These are phyloP conservation scores for Cucurbitaria berberidis DNA, from an alignment of 2,329 filamentous ascomycete species.

Conservation along the genomic window DNA sequence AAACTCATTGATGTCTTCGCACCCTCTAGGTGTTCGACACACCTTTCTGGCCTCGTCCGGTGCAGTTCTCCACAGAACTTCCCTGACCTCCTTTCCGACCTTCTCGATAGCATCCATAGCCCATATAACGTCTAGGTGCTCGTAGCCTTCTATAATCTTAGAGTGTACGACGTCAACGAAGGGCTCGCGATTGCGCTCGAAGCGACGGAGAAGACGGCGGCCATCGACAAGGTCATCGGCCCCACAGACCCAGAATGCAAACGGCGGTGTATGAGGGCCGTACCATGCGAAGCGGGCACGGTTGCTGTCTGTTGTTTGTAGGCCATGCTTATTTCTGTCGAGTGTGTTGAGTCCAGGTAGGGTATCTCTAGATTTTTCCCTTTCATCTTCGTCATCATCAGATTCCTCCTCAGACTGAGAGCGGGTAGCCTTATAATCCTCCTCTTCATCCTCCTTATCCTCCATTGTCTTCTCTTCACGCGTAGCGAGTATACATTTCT, in stretches of 20 bases:
- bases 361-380: slow-evolving; percentile 4
- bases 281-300: slow-evolving; percentile 73
- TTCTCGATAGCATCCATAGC: slow-evolving; percentile 85
- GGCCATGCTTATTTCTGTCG: slow-evolving; percentile 4
- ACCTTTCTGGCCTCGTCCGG: slow-evolving; percentile 59
- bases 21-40: slow-evolving; percentile 70
- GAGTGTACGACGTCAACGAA: slow-evolving; percentile 79
- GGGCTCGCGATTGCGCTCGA: slow-evolving; percentile 79
- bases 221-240: slow-evolving; percentile 87
- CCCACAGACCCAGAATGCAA: slow-evolving; percentile 88
- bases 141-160: slow-evolving; percentile 81
- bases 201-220: slow-evolving; percentile 71
- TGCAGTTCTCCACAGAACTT: slow-evolving; percentile 83
- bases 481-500: slow-evolving; percentile 86
- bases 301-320: slow-evolving; percentile 46
- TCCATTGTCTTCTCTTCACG: slow-evolving; percentile 71
- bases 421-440: slow-evolving; percentile 27
- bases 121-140: slow-evolving; percentile 95
- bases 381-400: slow-evolving; percentile 20
- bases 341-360: slow-evolving; percentile 3
- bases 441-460: slow-evolving; percentile 55
- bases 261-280: slow-evolving; percentile 75
- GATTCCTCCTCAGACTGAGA: slow-evolving; percentile 17
- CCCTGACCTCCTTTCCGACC: slow-evolving; percentile 79
- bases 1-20: slow-evolving; percentile 55